A percentile compares a stretch with the other conserved stretches of the same genome.
Evolutionary conservation across 2,329 filamentous ascomycete genomes (phyloP).

Genomic region (Paraphaeosphaeria minitans): DNA sequence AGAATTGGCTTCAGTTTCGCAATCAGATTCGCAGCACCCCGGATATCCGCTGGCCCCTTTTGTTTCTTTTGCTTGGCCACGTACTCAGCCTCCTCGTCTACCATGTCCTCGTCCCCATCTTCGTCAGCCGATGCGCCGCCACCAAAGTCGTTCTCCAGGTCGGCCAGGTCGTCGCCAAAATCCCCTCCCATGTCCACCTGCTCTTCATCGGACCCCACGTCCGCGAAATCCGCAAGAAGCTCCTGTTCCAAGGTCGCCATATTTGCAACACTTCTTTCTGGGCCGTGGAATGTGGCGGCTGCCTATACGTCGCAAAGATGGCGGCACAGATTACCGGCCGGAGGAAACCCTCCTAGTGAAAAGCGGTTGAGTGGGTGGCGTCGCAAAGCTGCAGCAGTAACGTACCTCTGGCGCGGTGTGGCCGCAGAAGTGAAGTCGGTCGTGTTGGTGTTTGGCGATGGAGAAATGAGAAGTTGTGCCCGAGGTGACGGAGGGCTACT

Average conservation of each 20-base stretch:
- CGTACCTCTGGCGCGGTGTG: constrained; percentile 27
- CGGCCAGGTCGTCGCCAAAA: constrained; percentile 37
- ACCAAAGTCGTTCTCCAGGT: constrained; percentile 45
- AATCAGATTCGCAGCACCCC: constrained; percentile 80
- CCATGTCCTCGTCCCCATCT: constrained; percentile 64
- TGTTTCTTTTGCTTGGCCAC: constrained; percentile 65
- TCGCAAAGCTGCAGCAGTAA: constrained; percentile 20
- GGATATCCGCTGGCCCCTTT: constrained; percentile 72
- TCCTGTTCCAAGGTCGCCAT: constrained; percentile 93
- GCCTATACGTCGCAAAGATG: not conserved
- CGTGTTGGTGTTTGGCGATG: constrained; percentile 10
- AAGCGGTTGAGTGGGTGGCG: constrained; percentile 25
- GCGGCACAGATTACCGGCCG: constrained; percentile 23
- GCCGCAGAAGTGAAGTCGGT: constrained; percentile 18
- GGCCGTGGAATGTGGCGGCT: not conserved
- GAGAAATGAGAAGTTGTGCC: constrained; percentile 1
- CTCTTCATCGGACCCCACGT: constrained; percentile 78
- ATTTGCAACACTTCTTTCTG: constrained; percentile 1
- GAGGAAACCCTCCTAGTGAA: constrained; percentile 30
- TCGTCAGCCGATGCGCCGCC: constrained; percentile 35
- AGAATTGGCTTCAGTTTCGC: constrained; percentile 79
- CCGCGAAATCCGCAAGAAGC: constrained; percentile 87
- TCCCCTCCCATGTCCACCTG: constrained; percentile 53
- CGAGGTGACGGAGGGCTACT: constrained; percentile 10
- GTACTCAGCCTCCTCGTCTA: constrained; percentile 64